Conservation (phyloP, 257 asterid genomes). For the Fraxinus pennsylvanica region DNA sequence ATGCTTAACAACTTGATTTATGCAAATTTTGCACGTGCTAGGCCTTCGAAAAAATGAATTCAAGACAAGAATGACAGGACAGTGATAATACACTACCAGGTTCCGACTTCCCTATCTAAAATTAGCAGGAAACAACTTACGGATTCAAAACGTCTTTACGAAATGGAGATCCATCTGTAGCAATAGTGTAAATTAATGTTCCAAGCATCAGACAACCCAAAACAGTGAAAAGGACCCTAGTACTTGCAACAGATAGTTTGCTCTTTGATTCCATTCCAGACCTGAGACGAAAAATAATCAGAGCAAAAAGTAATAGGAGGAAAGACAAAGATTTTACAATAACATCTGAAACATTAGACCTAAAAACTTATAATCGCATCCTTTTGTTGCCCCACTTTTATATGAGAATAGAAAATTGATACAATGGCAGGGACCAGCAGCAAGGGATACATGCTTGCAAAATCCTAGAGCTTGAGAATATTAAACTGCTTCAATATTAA, state of each 20-base stretch:
- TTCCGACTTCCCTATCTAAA: background rate
- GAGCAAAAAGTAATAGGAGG: slow-evolving; percentile 2
- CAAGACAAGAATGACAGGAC: background rate
- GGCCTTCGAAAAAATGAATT: background rate
- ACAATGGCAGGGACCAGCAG: background rate
- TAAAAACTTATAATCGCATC: background rate
- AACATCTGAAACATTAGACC: background rate
- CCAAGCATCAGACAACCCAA: slow-evolving; percentile 81
- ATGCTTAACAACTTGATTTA: background rate
- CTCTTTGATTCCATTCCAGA: slow-evolving; percentile 45
- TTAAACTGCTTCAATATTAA: background rate
- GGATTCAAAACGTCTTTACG: slow-evolving; percentile 61
- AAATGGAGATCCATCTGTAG: slow-evolving; percentile 79
- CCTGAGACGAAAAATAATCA: slow-evolving; percentile 33
- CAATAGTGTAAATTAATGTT: slow-evolving; percentile 58
- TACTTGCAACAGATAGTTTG: slow-evolving; percentile 50
- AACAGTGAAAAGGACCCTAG: slow-evolving; percentile 53
- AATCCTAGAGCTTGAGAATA: slow-evolving; percentile 8
- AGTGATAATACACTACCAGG: background rate
- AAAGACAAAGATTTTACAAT: background rate
- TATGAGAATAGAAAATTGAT: background rate
- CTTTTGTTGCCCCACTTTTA: background rate
- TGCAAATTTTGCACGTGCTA: background rate
- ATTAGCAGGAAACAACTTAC: slow-evolving; percentile 43
- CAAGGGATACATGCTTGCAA: background rate